phyloP scores from a whole-genome alignment of 768 basidiomycete genomes.

The Boletus sensibilis region DNA sequence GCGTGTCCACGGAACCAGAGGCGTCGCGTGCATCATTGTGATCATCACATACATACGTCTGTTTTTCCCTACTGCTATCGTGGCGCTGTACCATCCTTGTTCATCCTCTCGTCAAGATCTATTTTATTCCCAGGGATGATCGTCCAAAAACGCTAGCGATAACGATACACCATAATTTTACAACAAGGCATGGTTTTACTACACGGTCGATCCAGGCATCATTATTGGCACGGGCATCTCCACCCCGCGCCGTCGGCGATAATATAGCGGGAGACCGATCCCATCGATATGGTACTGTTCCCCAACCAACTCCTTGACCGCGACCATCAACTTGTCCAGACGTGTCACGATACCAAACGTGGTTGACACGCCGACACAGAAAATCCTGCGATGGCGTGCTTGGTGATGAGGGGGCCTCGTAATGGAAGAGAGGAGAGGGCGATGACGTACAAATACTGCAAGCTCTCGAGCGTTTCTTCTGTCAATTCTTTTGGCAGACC shows the following conservation, averaged over 20 bases:
- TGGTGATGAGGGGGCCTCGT: neutral
- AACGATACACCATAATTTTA: neutral
- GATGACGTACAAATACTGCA: slow-evolving; percentile 72
- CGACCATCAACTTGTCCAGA: slow-evolving; percentile 75
- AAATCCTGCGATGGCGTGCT: slow-evolving; percentile 42
- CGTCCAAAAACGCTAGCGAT: neutral
- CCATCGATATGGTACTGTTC: slow-evolving; percentile 87
- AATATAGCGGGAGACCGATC: slow-evolving; percentile 39
- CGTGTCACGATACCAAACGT: slow-evolving; percentile 67
- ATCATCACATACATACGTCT: neutral
- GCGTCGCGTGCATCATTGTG: neutral
- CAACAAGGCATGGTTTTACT: neutral
- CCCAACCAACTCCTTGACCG: slow-evolving; percentile 82
- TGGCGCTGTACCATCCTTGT: neutral
- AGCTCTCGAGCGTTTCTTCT: slow-evolving; percentile 67
- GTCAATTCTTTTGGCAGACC: slow-evolving; percentile 72
- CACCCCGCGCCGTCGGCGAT: slow-evolving; percentile 22
- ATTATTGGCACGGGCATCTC: slow-evolving; percentile 24
- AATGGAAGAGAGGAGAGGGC: neutral
- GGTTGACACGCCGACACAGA: slow-evolving; percentile 72
- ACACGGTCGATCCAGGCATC: neutral
- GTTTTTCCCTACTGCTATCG: neutral
- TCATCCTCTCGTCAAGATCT: neutral
- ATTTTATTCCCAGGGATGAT: neutral
- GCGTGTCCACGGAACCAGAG: neutral